Base-by-base conservation (phyloP, 2,329 filamentous ascomycete genomes). In the Nemania sp. region DNA sequence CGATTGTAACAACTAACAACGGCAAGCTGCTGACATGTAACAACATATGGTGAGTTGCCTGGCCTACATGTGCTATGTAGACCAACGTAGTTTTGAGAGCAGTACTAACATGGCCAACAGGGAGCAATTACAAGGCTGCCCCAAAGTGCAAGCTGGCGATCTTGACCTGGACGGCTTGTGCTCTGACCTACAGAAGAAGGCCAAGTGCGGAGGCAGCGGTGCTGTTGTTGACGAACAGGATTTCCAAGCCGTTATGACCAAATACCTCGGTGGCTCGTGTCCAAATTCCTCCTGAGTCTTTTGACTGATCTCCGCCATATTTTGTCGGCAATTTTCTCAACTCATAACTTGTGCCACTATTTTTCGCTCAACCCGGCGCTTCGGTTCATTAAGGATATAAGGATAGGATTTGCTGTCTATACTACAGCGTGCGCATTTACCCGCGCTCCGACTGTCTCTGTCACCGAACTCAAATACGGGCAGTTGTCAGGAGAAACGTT, bases 111-210 rank as follows among this genome's bases (percentile, higher is more conserved):
- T 19, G 14, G 11, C 7, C 36, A 36, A 52, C 68, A 97, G 93
- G 94, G 91, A 96, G 72, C 91, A 90, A 74, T 74, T 97, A 19
- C 90, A 95, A 75, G 84, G 82, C 30, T 95, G 91, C 71, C 86
- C 91, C 56, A 91, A 89, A 70, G 94, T 96, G 64, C 89, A 92
- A 68, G 89, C 84, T 53, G 92, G 92, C 64, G 92, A 95, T 64
- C 91, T 97, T 61, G 94, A 99, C 63, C 88, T 99, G 43, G 94
- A 99, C 68, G 86, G 88, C 28, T 81, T 99, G 20, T 99, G 94
- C 75, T 89, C 88, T 4, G 92, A 99, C 69, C 83, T 99, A 12
- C 90, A 93, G 61, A 90, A 92, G 70, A 99, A 99, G 76, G 94
- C 94, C 53, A 94, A 93, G 69, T 99, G 94, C 72, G 96, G 91